phyloP scores from a whole-genome alignment of 2,329 filamentous ascomycete species.

The Alternaria ethzedia region DNA sequence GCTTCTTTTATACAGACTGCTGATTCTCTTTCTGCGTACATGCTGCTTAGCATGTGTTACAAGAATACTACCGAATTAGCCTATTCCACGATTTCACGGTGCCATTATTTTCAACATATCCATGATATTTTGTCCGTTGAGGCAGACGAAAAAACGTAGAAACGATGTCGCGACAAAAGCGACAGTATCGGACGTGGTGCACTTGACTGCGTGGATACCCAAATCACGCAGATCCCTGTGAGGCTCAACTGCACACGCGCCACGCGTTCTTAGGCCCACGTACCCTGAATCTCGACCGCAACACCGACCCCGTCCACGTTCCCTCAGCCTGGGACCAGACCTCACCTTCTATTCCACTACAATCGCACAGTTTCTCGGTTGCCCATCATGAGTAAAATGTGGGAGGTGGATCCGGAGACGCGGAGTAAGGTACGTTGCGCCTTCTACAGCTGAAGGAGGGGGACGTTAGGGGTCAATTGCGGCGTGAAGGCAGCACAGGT shows the following conservation, averaged over 20 bases:
- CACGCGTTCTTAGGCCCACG: constrained; percentile 22
- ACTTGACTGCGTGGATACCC: background rate
- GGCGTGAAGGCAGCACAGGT: background rate
- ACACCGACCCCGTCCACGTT: constrained; percentile 5
- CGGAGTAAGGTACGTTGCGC: constrained; percentile 76
- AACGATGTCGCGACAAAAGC: background rate
- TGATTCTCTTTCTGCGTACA: background rate
- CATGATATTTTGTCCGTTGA: background rate
- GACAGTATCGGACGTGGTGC: background rate
- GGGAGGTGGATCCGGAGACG: constrained; percentile 98
- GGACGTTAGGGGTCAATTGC: constrained; percentile 13
- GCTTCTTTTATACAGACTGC: background rate
- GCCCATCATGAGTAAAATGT: constrained; percentile 73
- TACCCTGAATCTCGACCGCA: constrained; percentile 22
- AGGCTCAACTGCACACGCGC: constrained; percentile 25
- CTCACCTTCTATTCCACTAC: background rate
- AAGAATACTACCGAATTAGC: background rate
- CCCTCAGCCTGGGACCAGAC: background rate
- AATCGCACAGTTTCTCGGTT: background rate
- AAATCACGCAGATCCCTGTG: background rate
- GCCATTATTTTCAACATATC: background rate
- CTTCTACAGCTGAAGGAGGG: constrained; percentile 9
- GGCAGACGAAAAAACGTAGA: background rate
- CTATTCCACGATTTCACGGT: background rate
- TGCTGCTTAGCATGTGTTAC: background rate